Conservation (phyloP, 2,329 filamentous ascomycete genomes). For the Ploettnerulaceae sp. region DNA sequence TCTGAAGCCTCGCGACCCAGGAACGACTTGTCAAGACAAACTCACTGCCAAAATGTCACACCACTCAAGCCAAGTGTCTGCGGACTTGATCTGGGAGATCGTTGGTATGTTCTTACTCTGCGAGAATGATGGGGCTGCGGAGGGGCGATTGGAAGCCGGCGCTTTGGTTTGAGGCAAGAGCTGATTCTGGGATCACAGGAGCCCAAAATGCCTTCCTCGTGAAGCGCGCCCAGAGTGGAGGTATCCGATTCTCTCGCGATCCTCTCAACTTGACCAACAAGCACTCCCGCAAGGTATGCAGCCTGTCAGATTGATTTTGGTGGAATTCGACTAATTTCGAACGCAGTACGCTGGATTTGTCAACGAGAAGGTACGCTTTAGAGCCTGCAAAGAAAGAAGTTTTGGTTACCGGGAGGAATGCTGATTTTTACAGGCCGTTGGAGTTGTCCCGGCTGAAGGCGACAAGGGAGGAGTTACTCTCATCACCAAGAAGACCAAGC, state of each 20-base stretch:
- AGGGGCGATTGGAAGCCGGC: conserved; percentile 7
- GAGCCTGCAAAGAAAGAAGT: background rate
- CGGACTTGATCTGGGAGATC: conserved; percentile 92
- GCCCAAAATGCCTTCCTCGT: conserved; percentile 85
- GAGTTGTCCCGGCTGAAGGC: conserved; percentile 56
- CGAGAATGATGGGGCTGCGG: background rate
- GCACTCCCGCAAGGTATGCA: conserved; percentile 79
- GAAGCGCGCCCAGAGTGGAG: conserved; percentile 77
- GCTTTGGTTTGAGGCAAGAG: background rate
- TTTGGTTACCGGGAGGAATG: conserved; percentile 3
- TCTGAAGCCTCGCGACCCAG: conserved; percentile 8
- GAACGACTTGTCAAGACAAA: conserved; percentile 15
- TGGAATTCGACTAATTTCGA: conserved; percentile 13
- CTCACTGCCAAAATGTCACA: conserved; percentile 37
- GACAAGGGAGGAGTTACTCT: conserved; percentile 78
- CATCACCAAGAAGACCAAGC: conserved; percentile 76
- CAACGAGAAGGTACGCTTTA: conserved; percentile 74
- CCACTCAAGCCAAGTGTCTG: conserved; percentile 70
- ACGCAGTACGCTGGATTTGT: conserved; percentile 81
- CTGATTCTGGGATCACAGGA: conserved; percentile 49
- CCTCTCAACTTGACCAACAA: conserved; percentile 90
- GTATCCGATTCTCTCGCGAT: conserved; percentile 88
- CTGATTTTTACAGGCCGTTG: conserved; percentile 58
- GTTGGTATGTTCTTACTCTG: conserved; percentile 64
- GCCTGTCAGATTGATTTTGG: background rate